A percentile compares a stretch with the other conserved stretches of the same genome.
phyloP scores from a whole-genome alignment of 2,329 filamentous ascomycete genomes.

The Diplodia sapinea region DNA sequence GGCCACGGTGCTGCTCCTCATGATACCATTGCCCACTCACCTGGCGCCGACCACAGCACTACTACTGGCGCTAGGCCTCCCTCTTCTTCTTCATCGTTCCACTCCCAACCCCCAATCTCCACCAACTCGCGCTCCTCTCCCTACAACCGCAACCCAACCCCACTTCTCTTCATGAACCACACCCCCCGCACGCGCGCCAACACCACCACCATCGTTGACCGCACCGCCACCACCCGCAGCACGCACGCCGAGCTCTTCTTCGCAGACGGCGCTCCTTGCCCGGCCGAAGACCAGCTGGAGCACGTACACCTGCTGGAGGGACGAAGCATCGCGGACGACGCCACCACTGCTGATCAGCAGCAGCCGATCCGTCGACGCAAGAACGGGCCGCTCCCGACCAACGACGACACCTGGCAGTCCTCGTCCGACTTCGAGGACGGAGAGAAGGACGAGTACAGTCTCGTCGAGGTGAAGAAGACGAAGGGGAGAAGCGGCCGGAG shows the following conservation, averaged over 20 bases:
- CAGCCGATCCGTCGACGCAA: not conserved
- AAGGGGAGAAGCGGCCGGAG: not conserved
- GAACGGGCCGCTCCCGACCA: conserved; percentile 8
- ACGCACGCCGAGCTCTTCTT: conserved; percentile 11
- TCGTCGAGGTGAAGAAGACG: not conserved
- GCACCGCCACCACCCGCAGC: conserved; percentile 18
- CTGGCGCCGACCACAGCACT: not conserved
- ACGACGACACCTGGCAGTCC: not conserved
- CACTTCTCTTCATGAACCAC: conserved; percentile 41
- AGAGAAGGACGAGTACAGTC: not conserved
- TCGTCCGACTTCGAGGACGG: not conserved
- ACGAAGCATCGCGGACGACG: conserved; percentile 1
- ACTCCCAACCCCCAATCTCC: not conserved
- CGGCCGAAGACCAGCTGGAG: not conserved
- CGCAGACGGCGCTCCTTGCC: conserved; percentile 10
- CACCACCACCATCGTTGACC: conserved; percentile 2
- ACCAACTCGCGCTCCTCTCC: not conserved
- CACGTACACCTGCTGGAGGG: conserved; percentile 23
- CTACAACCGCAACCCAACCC: conserved; percentile 16
- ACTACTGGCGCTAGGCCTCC: not conserved
- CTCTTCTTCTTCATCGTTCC: conserved; percentile 4
- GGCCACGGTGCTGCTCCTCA: not conserved
- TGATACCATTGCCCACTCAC: not conserved
- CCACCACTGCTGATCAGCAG: not conserved
- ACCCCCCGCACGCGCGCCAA: conserved; percentile 42